These are phyloP conservation scores for Rhodotorula sphaerocarpa DNA, from an alignment of 768 basidiomycete genomes.

Conservation along the genomic window DNA sequence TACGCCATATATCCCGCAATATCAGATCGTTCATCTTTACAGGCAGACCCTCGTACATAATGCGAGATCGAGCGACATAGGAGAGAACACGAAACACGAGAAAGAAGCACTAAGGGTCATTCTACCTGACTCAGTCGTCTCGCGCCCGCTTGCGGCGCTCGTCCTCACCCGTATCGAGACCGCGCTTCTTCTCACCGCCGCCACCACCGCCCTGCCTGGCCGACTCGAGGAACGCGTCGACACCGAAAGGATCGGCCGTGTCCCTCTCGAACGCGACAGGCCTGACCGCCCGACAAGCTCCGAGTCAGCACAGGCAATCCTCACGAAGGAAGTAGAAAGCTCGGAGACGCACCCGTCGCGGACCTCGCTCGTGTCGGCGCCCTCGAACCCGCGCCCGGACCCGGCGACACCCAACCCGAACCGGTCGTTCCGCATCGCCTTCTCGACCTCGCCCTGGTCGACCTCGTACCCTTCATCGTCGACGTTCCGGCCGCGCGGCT, in stretches of 20 bases:
- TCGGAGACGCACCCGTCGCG: conserved; percentile 28
- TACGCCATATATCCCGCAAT: no score
- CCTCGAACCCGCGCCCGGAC: conserved; percentile 66
- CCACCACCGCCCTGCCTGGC: conserved; percentile 92
- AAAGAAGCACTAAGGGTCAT: no score
- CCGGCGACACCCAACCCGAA: conserved; percentile 75
- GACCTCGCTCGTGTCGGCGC: conserved; percentile 70
- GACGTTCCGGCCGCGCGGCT: conserved; percentile 74
- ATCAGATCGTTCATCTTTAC: no score
- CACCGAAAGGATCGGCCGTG: conserved; percentile 87
- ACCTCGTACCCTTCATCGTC: conserved; percentile 85
- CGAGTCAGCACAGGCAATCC: background rate
- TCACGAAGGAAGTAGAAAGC: background rate
- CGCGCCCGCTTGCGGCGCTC: conserved; percentile 25
- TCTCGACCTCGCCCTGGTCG: conserved; percentile 85
- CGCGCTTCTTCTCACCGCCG: conserved; percentile 43
- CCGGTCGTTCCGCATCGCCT: conserved; percentile 84
- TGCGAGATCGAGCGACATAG: no score
- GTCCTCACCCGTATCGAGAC: conserved; percentile 35
- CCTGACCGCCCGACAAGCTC: conserved; percentile 53
- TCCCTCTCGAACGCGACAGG: conserved; percentile 99
- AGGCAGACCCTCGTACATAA: no score
- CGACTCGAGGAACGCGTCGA: conserved; percentile 94
- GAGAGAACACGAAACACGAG: no score
- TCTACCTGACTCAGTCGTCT: conserved; percentile 22